phyloP scores from a whole-genome alignment of 495 filamentous ascomycete genomes.

The Aspergillus egyptiacus region DNA sequence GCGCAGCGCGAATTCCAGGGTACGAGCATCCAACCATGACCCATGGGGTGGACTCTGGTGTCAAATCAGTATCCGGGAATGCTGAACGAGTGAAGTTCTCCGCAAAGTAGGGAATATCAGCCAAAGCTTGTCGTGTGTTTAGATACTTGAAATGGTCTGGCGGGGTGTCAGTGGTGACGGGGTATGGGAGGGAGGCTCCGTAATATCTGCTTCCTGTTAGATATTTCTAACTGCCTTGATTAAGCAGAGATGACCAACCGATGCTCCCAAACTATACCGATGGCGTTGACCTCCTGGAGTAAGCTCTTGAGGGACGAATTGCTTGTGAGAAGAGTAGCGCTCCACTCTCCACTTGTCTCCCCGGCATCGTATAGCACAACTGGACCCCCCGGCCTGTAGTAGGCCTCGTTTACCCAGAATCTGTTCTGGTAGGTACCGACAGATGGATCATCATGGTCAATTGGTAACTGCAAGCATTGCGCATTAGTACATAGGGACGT shows the following conservation, averaged over 20 bases:
- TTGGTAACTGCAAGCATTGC: conserved; percentile 31
- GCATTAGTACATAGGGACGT: background rate
- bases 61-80: conserved; percentile 33
- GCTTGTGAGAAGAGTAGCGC: conserved; percentile 27
- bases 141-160: conserved; percentile 46
- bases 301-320: conserved; percentile 39
- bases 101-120: conserved; percentile 49
- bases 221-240: background rate
- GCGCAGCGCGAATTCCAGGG: conserved; percentile 49
- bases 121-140: conserved; percentile 46
- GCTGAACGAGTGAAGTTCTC: conserved; percentile 37
- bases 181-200: conserved; percentile 46
- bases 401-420: conserved; percentile 48
- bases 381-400: conserved; percentile 46
- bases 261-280: conserved; percentile 57
- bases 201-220: conserved; percentile 37
- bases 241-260: conserved; percentile 27
- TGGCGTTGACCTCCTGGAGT: conserved; percentile 42
- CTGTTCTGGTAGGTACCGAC: conserved; percentile 48
- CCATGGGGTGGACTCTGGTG: conserved; percentile 48
- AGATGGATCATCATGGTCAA: conserved; percentile 38
- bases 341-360: conserved; percentile 33
- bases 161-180: conserved; percentile 38
- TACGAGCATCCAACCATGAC: conserved; percentile 56
- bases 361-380: conserved; percentile 51